phyloP scores from a whole-genome alignment of 2,329 filamentous ascomycete genomes.

The Penicillium vulpinum region DNA sequence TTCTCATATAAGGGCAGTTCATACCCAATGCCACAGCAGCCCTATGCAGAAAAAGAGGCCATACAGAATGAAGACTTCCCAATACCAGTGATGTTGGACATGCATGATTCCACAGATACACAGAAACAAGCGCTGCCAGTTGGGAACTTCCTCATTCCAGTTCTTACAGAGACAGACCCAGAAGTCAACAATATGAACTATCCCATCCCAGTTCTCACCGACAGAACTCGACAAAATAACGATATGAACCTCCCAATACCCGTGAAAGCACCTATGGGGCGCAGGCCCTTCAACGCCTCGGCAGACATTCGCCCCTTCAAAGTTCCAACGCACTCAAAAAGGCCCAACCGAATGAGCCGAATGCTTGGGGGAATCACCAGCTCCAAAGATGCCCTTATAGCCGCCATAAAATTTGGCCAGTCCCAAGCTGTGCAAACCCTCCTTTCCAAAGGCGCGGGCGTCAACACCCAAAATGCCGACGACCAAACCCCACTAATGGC shows the following conservation, averaged over 20 bases:
- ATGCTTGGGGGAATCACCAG: background rate
- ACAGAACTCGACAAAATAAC: background rate
- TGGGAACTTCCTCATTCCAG: conserved; percentile 7
- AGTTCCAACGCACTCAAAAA: background rate
- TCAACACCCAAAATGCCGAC: conserved; percentile 6
- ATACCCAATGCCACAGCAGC: background rate
- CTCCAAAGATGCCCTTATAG: conserved; percentile 16
- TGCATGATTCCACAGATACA: conserved; percentile 3
- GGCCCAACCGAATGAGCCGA: background rate
- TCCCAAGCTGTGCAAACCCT: conserved; percentile 4
- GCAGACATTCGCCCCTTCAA: background rate
- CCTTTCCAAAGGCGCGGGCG: conserved; percentile 16
- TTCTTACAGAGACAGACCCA: background rate
- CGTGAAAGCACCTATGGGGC: background rate
- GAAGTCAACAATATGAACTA: background rate
- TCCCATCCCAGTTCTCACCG: background rate
- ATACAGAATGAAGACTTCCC: conserved; percentile 13
- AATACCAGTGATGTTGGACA: conserved; percentile 12
- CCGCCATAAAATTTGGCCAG: conserved; percentile 6
- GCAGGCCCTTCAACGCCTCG: background rate
- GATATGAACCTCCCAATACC: background rate
- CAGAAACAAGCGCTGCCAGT: conserved; percentile 8
- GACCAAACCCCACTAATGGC: conserved; percentile 20
- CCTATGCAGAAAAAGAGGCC: background rate
- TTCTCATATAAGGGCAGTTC: background rate